These are phyloP conservation scores for Petunia axillaris DNA, from an alignment of 257 asterid genomes.

Conservation along the genomic window DNA sequence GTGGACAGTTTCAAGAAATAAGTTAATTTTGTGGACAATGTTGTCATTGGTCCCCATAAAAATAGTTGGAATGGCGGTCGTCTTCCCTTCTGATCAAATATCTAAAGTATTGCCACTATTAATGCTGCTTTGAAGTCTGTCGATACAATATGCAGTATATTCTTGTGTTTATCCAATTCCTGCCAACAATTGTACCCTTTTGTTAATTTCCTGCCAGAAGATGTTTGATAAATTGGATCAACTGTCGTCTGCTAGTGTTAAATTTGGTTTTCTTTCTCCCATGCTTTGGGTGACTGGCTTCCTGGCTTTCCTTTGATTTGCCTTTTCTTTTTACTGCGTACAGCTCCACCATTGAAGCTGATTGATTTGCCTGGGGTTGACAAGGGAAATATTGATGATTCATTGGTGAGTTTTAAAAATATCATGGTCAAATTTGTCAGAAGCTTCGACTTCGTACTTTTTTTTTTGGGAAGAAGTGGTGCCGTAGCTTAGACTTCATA, in stretches of 20 bases:
- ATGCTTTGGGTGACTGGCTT: background rate
- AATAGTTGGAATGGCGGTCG: background rate
- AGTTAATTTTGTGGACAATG: background rate
- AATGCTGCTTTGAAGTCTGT: background rate
- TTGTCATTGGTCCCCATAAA: background rate
- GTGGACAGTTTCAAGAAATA: too few relatives aligned
- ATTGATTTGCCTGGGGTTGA: constrained; percentile 98
- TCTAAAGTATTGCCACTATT: background rate
- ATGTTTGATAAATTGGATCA: background rate
- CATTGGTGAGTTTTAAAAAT: constrained; percentile 69
- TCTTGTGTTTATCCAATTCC: background rate
- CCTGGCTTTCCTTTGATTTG: constrained; percentile 29
- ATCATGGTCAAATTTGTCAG: constrained; percentile 10
- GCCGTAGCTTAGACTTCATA: background rate
- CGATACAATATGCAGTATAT: background rate
- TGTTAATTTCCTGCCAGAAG: constrained; percentile 18
- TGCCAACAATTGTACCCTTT: background rate
- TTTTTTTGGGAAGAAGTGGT: background rate
- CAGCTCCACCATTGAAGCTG: constrained; percentile 95
- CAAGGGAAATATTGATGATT: constrained; percentile 85
- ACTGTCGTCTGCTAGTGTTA: constrained; percentile 8
- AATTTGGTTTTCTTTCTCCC: background rate
- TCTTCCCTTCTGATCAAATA: background rate
- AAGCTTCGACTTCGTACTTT: background rate
- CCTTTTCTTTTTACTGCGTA: constrained; percentile 31